These are phyloP conservation scores for Sonneratia caseolaris DNA, from an alignment of 345 rosid species.

Conservation along the genomic window DNA sequence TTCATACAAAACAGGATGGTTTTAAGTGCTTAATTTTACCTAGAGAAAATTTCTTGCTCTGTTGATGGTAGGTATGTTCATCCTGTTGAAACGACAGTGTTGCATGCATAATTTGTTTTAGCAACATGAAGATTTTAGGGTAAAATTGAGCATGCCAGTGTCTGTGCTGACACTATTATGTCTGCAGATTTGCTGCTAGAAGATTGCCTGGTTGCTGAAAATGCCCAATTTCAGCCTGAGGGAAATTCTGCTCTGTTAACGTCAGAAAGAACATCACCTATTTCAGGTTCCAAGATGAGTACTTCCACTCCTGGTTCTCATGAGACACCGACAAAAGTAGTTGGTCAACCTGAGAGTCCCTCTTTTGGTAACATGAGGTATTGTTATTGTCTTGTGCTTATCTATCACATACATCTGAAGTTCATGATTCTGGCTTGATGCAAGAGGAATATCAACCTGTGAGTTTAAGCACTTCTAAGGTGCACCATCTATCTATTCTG, in stretches of 20 bases:
- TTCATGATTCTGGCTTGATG: background rate
- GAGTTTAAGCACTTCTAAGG: background rate
- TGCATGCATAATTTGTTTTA: background rate
- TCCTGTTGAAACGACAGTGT: background rate
- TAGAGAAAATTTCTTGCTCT: background rate
- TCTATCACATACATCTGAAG: slow-evolving; percentile 1
- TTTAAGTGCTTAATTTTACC: background rate
- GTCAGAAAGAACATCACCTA: slow-evolving; percentile 51
- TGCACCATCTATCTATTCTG: background rate
- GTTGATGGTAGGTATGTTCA: background rate
- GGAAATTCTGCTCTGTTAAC: slow-evolving; percentile 47
- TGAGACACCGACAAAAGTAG: slow-evolving; percentile 31
- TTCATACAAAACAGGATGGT: background rate
- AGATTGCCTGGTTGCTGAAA: slow-evolving; percentile 90
- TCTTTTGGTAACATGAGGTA: slow-evolving; percentile 55
- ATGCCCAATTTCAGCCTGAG: slow-evolving; percentile 70
- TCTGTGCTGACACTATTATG: slow-evolving; percentile 6
- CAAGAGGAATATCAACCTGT: background rate
- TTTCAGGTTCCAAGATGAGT: slow-evolving; percentile 39
- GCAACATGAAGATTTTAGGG: background rate
- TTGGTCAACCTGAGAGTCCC: slow-evolving; percentile 28
- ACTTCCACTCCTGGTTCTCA: slow-evolving; percentile 26
- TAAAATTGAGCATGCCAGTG: background rate
- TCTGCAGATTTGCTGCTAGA: slow-evolving; percentile 67
- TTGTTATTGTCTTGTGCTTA: slow-evolving; percentile 5